phyloP scores from a whole-genome alignment of 2,329 filamentous ascomycete species.

The Hypoxylon sp. region DNA sequence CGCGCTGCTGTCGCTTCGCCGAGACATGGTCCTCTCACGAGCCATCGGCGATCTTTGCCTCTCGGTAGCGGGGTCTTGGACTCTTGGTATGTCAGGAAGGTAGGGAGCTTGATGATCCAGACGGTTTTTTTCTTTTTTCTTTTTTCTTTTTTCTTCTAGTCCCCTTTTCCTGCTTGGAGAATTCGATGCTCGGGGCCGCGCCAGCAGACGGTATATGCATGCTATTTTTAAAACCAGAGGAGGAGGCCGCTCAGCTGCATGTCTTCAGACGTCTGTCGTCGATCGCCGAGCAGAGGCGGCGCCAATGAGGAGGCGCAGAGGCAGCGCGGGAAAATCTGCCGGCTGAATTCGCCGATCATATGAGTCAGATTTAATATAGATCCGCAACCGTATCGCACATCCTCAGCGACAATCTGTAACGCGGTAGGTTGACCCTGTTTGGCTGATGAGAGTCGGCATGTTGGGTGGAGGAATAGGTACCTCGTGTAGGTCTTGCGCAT shows the following conservation, averaged over 20 bases:
- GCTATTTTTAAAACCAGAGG: constrained; percentile 24
- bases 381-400: constrained; percentile 28
- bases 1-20: constrained; percentile 8
- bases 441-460: constrained; percentile 17
- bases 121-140: too few relatives aligned
- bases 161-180: background rate
- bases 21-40: constrained; percentile 13
- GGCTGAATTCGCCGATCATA: constrained; percentile 44
- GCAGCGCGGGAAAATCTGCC: constrained; percentile 41
- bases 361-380: constrained; percentile 40
- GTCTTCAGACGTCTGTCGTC: constrained; percentile 3
- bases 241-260: background rate
- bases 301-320: constrained; percentile 30
- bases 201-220: background rate
- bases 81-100: background rate
- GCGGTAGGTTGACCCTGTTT: constrained; percentile 3
- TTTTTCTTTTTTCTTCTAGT: too few relatives aligned
- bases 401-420: constrained; percentile 9
- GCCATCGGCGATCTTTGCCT: constrained; percentile 21
- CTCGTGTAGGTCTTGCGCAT: too few relatives aligned
- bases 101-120: background rate
- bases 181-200: background rate
- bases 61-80: constrained; percentile 1
- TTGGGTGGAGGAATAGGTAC: background rate
- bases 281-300: constrained; percentile 7